These are phyloP conservation scores for Parsonsia alboflavescens DNA, from an alignment of 257 asterid genomes.

Conservation along the genomic window DNA sequence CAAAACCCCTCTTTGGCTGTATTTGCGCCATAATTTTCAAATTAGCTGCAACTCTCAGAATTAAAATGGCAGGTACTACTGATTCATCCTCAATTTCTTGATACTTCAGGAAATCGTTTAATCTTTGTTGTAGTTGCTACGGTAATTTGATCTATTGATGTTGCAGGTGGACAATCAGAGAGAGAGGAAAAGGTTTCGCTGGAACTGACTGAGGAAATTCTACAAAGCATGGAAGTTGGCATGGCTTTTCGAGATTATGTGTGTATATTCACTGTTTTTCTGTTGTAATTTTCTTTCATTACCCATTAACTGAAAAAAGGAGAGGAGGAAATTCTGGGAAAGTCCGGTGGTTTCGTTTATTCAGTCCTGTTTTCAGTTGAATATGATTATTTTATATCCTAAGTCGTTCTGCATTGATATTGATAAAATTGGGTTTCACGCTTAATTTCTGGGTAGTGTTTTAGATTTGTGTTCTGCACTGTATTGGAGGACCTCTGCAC, in stretches of 20 bases:
- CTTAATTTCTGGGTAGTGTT: background rate
- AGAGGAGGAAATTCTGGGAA: no score
- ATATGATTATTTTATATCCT: background rate
- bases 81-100: background rate
- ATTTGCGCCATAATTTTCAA: slow-evolving; percentile 4
- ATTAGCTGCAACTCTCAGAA: background rate
- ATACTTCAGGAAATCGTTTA: background rate
- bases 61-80: slow-evolving; percentile 26
- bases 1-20: no score
- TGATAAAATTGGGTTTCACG: background rate
- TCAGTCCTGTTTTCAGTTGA: background rate
- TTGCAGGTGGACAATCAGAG: slow-evolving; percentile 62
- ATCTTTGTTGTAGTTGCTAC: no score
- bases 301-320: background rate
- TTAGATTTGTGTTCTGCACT: background rate
- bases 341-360: background rate
- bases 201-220: slow-evolving; percentile 81
- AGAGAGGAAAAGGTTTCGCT: slow-evolving; percentile 76
- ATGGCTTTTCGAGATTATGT: slow-evolving; percentile 92
- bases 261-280: background rate
- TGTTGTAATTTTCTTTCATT: slow-evolving; percentile 2
- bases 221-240: slow-evolving; percentile 99
- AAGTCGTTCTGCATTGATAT: background rate
- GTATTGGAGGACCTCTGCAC: background rate
- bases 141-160: background rate